Base-by-base conservation (phyloP, 176 grass and related monocot genomes). In the Aegilops umbellulata region DNA sequence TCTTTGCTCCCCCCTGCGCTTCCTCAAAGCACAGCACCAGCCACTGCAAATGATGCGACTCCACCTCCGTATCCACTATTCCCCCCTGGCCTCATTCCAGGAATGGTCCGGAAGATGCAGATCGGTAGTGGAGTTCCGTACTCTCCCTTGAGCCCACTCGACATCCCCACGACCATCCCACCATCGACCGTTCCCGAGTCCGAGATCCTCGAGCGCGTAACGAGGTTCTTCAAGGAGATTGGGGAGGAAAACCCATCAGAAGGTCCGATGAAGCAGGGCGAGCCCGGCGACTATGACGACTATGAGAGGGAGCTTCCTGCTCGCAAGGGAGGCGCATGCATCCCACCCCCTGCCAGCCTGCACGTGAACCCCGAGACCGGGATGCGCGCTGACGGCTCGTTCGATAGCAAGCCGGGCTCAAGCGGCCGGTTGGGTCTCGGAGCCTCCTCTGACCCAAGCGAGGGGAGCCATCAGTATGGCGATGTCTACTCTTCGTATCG, bases 31-130 rank as follows among this genome's bases (percentile, higher is more conserved):
- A 51, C 60, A 65, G 68, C 80, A 74, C 44, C 78, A 86, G 25
- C 81, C 57, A 67, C 27, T 49, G 42, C 74, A 82, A 72, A 49
- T 2, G 96, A 96, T 76, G 78, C 78, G 23, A 90, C 60, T 74
- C 93, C 76, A 23, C 97, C 97, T 35, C 94, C 94, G 22, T 99
- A 99, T 76, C 97, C 97, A 60, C 60, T 99, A 19, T 99, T 99
- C 29, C 94, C 97, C 26, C 97, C 97, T 81, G 97, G 97, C 24
- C 90, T 99, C 36, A 99, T 99, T 80, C 97, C 97, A 76, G 97
- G 94, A 78, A 96, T 99, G 97, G 97, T 99, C 69, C 79, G 97
- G 57, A 99, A 99, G 83, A 99, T 94, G 94, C 97, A 99, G 66
- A 94, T 99, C 1, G 97, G 97, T 2, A 96, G 94, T 19, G 97